phyloP scores from a whole-genome alignment of 1,139 yeast genomes.

The Pneumocystis carinii region DNA sequence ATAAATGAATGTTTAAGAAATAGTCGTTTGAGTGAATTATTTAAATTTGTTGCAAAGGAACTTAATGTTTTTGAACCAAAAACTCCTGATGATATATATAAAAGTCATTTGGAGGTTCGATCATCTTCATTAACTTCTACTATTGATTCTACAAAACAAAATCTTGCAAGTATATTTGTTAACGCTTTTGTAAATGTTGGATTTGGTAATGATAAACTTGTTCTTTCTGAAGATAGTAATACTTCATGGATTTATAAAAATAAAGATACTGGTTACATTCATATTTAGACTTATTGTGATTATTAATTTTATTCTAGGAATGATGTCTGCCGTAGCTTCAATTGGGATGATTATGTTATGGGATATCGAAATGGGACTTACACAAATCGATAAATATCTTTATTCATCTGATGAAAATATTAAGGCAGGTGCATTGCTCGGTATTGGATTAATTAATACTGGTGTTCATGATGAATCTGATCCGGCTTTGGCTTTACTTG shows the following conservation, averaged over 20 bases:
- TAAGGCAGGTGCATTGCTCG: slow-evolving; percentile 91
- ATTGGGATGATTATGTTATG: slow-evolving; percentile 83
- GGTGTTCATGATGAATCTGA: slow-evolving; percentile 95
- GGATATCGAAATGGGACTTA: slow-evolving; percentile 82
- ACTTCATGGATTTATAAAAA: slow-evolving; percentile 83
- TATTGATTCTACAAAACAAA: slow-evolving; percentile 90
- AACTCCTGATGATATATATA: slow-evolving; percentile 89
- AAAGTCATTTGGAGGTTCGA: slow-evolving; percentile 63
- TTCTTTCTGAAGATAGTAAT: slow-evolving; percentile 46
- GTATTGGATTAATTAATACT: slow-evolving; percentile 86
- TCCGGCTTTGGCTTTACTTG: slow-evolving; percentile 63
- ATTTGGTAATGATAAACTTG: slow-evolving; percentile 68
- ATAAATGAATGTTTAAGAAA: slow-evolving; percentile 82
- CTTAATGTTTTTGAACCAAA: slow-evolving; percentile 77
- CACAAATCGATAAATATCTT: slow-evolving; percentile 73
- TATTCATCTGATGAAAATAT: slow-evolving; percentile 76
- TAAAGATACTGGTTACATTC: slow-evolving; percentile 51
- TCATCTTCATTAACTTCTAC: slow-evolving; percentile 46
- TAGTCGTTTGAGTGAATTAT: slow-evolving; percentile 63
- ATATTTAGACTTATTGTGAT: neutral
- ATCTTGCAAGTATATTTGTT: slow-evolving; percentile 87
- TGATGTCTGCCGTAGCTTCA: slow-evolving; percentile 88
- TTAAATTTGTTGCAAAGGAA: slow-evolving; percentile 66
- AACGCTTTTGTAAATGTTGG: slow-evolving; percentile 87
- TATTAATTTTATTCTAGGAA: slow-evolving; percentile 19